These are phyloP conservation scores for Malassezia arunalokei DNA, from an alignment of 1,284 basidiomycete species.

Conservation along the genomic window DNA sequence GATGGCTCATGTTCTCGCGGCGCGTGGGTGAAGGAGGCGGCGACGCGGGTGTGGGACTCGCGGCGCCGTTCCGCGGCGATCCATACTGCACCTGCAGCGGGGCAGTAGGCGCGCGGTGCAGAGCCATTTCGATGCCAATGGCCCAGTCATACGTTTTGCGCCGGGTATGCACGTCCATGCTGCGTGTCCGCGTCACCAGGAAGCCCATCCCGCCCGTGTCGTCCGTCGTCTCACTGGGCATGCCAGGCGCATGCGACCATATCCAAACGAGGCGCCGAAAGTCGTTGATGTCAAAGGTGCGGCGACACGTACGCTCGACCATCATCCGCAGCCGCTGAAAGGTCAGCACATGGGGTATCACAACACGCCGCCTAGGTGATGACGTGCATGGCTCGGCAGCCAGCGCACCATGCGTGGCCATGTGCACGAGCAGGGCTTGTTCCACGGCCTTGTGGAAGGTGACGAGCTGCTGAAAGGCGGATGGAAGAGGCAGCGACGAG, in stretches of 20 bases:
- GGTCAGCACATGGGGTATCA: constrained; percentile 32
- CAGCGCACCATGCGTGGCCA: constrained; percentile 31
- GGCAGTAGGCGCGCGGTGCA: constrained; percentile 4
- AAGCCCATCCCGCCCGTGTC: constrained; percentile 27
- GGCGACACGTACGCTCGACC: constrained; percentile 32
- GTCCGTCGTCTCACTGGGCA: neutral
- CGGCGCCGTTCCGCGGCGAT: constrained; percentile 2
- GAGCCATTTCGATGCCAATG: constrained; percentile 27
- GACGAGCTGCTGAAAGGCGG: constrained; percentile 24
- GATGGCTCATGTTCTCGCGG: constrained; percentile 26
- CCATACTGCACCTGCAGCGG: constrained; percentile 24
- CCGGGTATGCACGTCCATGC: constrained; percentile 22
- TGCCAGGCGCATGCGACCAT: constrained; percentile 24
- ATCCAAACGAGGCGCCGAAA: constrained; percentile 27
- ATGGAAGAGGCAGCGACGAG: constrained; percentile 19
- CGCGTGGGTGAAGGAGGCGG: neutral
- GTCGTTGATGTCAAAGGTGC: constrained; percentile 22
- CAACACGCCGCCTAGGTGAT: constrained; percentile 18
- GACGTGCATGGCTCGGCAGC: constrained; percentile 10
- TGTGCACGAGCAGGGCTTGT: constrained; percentile 35
- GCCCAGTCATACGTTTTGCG: constrained; percentile 26
- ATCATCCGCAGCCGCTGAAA: constrained; percentile 29
- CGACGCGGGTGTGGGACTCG: neutral
- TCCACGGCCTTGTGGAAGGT: constrained; percentile 32
- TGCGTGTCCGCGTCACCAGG: constrained; percentile 21